Evolutionary conservation across 176 grass and related monocot species (phyloP).

Genomic region (Tuctoria greenei): DNA sequence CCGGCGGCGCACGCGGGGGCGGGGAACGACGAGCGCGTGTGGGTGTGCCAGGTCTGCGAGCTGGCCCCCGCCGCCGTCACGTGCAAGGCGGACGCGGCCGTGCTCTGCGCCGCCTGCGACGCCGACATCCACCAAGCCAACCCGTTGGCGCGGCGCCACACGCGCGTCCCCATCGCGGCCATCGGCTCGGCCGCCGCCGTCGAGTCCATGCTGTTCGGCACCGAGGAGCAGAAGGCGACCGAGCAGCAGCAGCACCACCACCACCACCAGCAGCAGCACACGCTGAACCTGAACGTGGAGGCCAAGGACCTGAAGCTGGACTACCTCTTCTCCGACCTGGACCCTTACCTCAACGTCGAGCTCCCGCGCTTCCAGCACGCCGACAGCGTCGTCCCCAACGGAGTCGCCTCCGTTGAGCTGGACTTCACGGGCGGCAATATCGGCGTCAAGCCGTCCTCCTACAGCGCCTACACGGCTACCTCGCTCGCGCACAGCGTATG

Average conservation of each 20-base stretch:
- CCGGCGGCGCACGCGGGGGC: constrained; percentile 24
- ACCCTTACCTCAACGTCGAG: constrained; percentile 70
- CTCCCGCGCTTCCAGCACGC: constrained; percentile 47
- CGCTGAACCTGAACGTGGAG: constrained; percentile 62
- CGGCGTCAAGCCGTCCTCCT: constrained; percentile 47
- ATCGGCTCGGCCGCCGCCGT: constrained; percentile 37
- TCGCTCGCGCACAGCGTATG: constrained; percentile 70
- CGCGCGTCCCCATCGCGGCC: constrained; percentile 57
- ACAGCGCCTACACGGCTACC: constrained; percentile 52
- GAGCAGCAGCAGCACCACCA: constrained; percentile 19
- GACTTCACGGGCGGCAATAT: constrained; percentile 53
- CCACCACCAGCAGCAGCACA: constrained; percentile 10
- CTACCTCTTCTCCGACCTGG: constrained; percentile 60
- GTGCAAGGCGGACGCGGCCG: constrained; percentile 92
- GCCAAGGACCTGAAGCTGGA: constrained; percentile 51
- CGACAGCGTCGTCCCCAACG: constrained; percentile 73
- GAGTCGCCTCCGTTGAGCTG: constrained; percentile 27
- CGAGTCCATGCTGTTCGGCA: constrained; percentile 45
- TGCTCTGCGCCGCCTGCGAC: constrained; percentile 72
- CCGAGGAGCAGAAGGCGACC: neutral
- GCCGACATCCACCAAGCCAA: constrained; percentile 88
- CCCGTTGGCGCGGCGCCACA: constrained; percentile 82
- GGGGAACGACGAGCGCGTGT: constrained; percentile 55
- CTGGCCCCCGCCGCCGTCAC: constrained; percentile 68
- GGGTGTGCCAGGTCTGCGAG: constrained; percentile 91